Conservation (phyloP, 768 basidiomycete genomes). For the Tricholoma matsutake region DNA sequence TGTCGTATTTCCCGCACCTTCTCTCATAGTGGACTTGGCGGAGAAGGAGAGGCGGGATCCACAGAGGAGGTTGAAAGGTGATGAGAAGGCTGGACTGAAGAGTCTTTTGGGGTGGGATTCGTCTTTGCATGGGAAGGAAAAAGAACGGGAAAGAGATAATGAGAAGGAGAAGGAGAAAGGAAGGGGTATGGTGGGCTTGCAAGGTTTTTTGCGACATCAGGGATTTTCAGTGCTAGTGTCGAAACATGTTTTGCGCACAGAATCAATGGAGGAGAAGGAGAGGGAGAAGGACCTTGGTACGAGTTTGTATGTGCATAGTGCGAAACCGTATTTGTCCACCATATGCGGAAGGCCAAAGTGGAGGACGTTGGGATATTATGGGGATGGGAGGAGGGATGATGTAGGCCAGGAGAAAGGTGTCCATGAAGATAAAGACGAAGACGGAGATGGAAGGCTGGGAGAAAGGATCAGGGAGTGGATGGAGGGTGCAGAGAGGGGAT, state of each 20-base stretch:
- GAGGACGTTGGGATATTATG: slow-evolving; percentile 51
- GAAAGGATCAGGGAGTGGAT: slow-evolving; percentile 36
- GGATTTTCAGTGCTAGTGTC: slow-evolving; percentile 50
- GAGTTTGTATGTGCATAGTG: not conserved
- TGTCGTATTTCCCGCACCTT: slow-evolving; percentile 45
- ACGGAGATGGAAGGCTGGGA: slow-evolving; percentile 38
- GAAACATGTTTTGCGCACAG: slow-evolving; percentile 30
- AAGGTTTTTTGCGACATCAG: slow-evolving; percentile 60
- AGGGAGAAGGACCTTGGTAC: not conserved
- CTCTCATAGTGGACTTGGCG: slow-evolving; percentile 46
- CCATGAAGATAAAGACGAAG: not conserved
- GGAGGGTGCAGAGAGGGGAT: slow-evolving; percentile 30
- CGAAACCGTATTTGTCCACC: slow-evolving; percentile 3
- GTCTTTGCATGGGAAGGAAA: slow-evolving; percentile 21
- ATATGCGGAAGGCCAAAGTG: slow-evolving; percentile 47
- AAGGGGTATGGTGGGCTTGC: slow-evolving; percentile 44
- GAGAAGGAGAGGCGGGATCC: slow-evolving; percentile 44
- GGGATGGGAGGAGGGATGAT: too few species aligned
- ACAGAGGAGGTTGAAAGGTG: slow-evolving; percentile 43
- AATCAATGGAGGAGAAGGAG: not conserved
- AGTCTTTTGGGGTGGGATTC: slow-evolving; percentile 62
- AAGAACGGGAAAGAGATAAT: slow-evolving; percentile 38
- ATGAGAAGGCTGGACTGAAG: slow-evolving; percentile 51
- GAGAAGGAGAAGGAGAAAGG: slow-evolving; percentile 41
- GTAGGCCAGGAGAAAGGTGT: slow-evolving; percentile 20